A percentile compares a stretch with the other conserved stretches of the same genome.
Evolutionary conservation across 2,329 filamentous ascomycete species (phyloP).

Genomic region (Rosellinia necatrix): DNA sequence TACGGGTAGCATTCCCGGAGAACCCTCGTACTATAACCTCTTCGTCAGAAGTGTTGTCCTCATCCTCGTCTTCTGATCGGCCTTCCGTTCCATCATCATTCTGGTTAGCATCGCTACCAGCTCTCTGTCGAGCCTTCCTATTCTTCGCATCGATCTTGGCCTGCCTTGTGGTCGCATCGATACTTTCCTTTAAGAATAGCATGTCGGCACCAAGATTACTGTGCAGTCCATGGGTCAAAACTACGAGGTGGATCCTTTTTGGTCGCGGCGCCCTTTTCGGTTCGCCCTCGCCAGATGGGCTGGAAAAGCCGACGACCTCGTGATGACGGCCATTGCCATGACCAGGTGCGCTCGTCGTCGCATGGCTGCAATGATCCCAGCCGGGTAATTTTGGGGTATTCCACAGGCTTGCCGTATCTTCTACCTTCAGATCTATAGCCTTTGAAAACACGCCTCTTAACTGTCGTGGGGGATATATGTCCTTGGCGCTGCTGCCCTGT

Average conservation of each 20-base stretch:
- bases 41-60: slow-evolving; percentile 68
- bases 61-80: slow-evolving; percentile 27
- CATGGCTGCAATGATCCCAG: slow-evolving; percentile 54
- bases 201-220: slow-evolving; percentile 96
- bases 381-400: slow-evolving; percentile 84
- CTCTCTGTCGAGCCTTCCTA: slow-evolving; percentile 58
- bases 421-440: slow-evolving; percentile 76
- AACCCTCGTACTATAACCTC: slow-evolving; percentile 90
- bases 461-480: slow-evolving; percentile 65
- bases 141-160: slow-evolving; percentile 71
- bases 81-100: slow-evolving; percentile 8
- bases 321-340: slow-evolving; percentile 33
- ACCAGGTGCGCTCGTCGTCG: slow-evolving; percentile 34
- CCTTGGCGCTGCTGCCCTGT: slow-evolving; percentile 60
- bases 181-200: slow-evolving; percentile 96
- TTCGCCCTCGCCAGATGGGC: slow-evolving; percentile 30
- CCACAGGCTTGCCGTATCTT: slow-evolving; percentile 90
- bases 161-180: slow-evolving; percentile 79
- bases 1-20: slow-evolving; percentile 85
- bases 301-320: slow-evolving; percentile 28
- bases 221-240: slow-evolving; percentile 92
- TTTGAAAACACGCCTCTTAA: slow-evolving; percentile 81
- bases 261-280: slow-evolving; percentile 52
- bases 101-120: slow-evolving; percentile 37
- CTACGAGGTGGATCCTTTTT: slow-evolving; percentile 86